phyloP scores from a whole-genome alignment of 257 asterid genomes.

The Solanum lycopersicoides region DNA sequence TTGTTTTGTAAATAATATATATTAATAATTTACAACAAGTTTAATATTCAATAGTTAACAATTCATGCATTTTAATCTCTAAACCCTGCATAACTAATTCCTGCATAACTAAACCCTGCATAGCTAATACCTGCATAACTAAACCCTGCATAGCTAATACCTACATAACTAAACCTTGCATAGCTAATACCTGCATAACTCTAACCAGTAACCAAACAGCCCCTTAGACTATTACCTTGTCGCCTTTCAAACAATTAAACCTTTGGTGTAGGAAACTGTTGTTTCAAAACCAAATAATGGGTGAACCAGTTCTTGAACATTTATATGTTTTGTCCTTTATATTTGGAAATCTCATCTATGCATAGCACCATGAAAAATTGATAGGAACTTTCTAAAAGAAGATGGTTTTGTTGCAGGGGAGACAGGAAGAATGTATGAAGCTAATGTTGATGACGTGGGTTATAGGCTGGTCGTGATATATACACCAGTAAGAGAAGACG shows the following conservation, averaged over 20 bases:
- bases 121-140: no score
- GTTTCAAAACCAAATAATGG: neutral
- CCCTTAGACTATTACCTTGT: neutral
- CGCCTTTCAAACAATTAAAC: neutral
- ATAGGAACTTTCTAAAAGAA: neutral
- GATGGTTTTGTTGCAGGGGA: constrained; percentile 52
- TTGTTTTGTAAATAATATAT: no score
- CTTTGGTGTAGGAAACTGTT: neutral
- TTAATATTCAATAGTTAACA: no score
- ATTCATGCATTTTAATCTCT: no score
- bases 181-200: no score
- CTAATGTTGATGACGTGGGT: constrained; percentile 97
- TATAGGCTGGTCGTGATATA: constrained; percentile 86
- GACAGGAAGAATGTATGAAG: constrained; percentile 97
- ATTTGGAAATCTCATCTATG: neutral
- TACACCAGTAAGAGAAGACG: constrained; percentile 92
- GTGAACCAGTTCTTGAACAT: neutral
- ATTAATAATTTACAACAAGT: no score
- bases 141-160: no score
- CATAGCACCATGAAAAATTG: neutral
- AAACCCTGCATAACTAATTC: no score
- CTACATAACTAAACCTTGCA: no score
- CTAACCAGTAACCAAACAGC: no score
- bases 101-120: no score
- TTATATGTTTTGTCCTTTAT: neutral